phyloP scores from a whole-genome alignment of 805 yeast genomes.

The Nakazawaea molendinolei region DNA sequence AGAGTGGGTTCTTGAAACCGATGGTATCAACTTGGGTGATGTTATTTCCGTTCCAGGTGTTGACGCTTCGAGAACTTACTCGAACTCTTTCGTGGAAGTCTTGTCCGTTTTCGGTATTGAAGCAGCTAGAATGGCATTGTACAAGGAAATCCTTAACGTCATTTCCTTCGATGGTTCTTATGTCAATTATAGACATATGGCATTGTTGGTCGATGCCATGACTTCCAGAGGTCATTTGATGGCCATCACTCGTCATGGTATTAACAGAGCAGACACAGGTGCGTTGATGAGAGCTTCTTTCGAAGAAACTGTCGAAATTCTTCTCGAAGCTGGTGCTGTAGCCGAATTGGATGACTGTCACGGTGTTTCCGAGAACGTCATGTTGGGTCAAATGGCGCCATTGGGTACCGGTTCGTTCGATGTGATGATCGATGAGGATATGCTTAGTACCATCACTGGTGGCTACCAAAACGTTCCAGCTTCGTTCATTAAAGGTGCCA shows the following conservation, averaged over 20 bases:
- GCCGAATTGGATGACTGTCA: slow-evolving; percentile 98
- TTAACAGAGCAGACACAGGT: slow-evolving; percentile 97
- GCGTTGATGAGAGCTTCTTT: slow-evolving; percentile 99
- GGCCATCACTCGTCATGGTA: slow-evolving; percentile 99
- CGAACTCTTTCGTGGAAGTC: slow-evolving; percentile 94
- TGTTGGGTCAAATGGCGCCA: slow-evolving; percentile 97
- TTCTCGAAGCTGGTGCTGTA: slow-evolving; percentile 96
- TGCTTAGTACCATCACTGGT: slow-evolving; percentile 61
- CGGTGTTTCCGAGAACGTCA: slow-evolving; percentile 97
- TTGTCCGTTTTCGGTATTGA: slow-evolving; percentile 95
- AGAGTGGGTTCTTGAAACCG: slow-evolving; percentile 98
- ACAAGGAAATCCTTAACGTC: slow-evolving; percentile 91
- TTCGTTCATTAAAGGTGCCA: slow-evolving; percentile 34
- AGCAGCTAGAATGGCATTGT: slow-evolving; percentile 93
- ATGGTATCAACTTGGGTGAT: slow-evolving; percentile 93
- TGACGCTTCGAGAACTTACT: slow-evolving; percentile 83
- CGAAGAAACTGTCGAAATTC: slow-evolving; percentile 97
- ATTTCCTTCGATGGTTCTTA: slow-evolving; percentile 99
- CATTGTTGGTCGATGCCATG: slow-evolving; percentile 95
- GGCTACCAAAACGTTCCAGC: slow-evolving; percentile 32
- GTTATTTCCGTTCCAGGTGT: slow-evolving; percentile 95
- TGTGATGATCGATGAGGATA: slow-evolving; percentile 86
- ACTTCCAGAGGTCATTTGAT: slow-evolving; percentile 96
- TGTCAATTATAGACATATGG: slow-evolving; percentile 98
- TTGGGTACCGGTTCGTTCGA: slow-evolving; percentile 98